Percentiles rank a stretch among this genome's conserved stretches.
phyloP scores from a whole-genome alignment of 2,329 filamentous ascomycete genomes.

The Diplodia intermedia region DNA sequence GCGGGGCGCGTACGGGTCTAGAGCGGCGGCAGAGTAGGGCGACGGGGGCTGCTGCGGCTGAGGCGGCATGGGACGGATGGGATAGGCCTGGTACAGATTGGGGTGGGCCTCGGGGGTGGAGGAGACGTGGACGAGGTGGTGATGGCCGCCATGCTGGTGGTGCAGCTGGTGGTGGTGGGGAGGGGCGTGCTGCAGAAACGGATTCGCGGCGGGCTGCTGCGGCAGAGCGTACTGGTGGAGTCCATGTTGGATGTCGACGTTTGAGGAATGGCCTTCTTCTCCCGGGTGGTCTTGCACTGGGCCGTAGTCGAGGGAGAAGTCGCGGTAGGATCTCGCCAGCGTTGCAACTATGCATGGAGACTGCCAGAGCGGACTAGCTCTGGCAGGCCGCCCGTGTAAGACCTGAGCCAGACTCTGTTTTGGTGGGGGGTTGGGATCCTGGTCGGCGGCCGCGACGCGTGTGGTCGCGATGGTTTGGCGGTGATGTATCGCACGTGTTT shows the following conservation, averaged over 20 bases:
- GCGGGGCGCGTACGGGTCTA: constrained; percentile 36
- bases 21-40: constrained; percentile 41
- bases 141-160: constrained; percentile 44
- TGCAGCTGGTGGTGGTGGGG: constrained; percentile 36
- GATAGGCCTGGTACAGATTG: constrained; percentile 32
- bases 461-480: constrained; percentile 45
- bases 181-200: constrained; percentile 39
- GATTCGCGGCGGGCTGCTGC: constrained; percentile 35
- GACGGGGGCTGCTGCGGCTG: constrained; percentile 39
- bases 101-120: constrained; percentile 37
- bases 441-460: constrained; percentile 37
- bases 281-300: constrained; percentile 51
- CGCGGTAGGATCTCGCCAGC: constrained; percentile 56
- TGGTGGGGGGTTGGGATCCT: constrained; percentile 13
- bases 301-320: constrained; percentile 56
- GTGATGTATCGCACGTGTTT: constrained; percentile 52
- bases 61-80: constrained; percentile 42
- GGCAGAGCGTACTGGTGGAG: constrained; percentile 47
- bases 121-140: constrained; percentile 48
- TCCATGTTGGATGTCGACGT: constrained; percentile 51
- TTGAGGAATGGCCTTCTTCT: constrained; percentile 52
- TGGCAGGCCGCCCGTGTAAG: constrained; percentile 55
- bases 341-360: constrained; percentile 59
- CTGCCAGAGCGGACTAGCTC: constrained; percentile 59
- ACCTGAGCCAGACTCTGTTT: constrained; percentile 46